phyloP scores from a whole-genome alignment of 2,329 filamentous ascomycete genomes.

The Setomelanomma holmii region DNA sequence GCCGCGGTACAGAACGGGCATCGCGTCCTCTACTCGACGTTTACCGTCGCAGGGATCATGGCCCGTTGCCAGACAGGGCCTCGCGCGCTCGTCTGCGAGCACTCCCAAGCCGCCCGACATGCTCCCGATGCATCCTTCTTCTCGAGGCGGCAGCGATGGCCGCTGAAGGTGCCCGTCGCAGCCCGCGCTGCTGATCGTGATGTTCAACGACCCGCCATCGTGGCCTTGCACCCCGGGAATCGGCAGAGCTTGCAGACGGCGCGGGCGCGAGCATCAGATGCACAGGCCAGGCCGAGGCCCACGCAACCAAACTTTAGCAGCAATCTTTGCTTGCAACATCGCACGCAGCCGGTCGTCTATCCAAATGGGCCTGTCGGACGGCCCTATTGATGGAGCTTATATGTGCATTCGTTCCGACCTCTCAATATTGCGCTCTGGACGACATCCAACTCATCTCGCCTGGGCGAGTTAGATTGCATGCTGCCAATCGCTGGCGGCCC shows the following conservation, averaged over 20 bases:
- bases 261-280: background rate
- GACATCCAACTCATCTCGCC: slow-evolving; percentile 20
- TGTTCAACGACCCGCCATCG: slow-evolving; percentile 15
- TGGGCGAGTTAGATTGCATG: slow-evolving; percentile 22
- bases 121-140: slow-evolving; percentile 12
- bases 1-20: slow-evolving; percentile 16
- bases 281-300: background rate
- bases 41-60: slow-evolving; percentile 30
- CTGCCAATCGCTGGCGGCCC: slow-evolving; percentile 18
- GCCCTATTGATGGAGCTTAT: background rate
- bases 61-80: slow-evolving; percentile 19
- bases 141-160: slow-evolving; percentile 23
- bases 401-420: slow-evolving; percentile 7
- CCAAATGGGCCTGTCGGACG: background rate
- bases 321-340: background rate
- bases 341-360: background rate
- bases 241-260: slow-evolving; percentile 12
- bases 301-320: background rate
- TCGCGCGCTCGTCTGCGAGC: slow-evolving; percentile 16
- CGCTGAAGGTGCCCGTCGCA: slow-evolving; percentile 4
- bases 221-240: slow-evolving; percentile 14
- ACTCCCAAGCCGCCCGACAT: slow-evolving; percentile 12
- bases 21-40: slow-evolving; percentile 20
- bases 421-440: slow-evolving; percentile 12
- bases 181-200: slow-evolving; percentile 14